Evolutionary conservation across 2,329 filamentous ascomycete genomes (phyloP).

Genomic region (Fusarium irregulare): DNA sequence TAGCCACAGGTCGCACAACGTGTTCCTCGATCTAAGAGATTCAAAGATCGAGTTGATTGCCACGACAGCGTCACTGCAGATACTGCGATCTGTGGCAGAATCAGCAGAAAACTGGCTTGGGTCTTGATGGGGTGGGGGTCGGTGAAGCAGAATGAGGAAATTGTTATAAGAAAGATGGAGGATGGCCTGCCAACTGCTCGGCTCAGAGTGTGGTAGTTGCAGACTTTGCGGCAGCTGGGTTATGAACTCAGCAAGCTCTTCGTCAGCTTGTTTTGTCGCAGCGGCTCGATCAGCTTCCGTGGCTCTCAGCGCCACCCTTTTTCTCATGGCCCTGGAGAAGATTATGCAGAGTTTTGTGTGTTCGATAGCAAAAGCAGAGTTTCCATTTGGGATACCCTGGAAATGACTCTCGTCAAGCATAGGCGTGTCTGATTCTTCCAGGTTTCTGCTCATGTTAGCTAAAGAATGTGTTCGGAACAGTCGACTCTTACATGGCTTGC

Average conservation of each 20-base stretch:
- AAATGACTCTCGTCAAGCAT: slow-evolving; percentile 59
- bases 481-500: slow-evolving; percentile 56
- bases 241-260: slow-evolving; percentile 48
- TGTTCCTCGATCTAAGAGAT: slow-evolving; percentile 39
- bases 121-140: slow-evolving; percentile 42
- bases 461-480: not conserved
- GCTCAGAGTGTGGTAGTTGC: slow-evolving; percentile 35
- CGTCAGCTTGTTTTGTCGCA: slow-evolving; percentile 48
- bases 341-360: slow-evolving; percentile 63
- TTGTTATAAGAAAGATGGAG: slow-evolving; percentile 53
- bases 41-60: slow-evolving; percentile 48
- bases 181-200: slow-evolving; percentile 47
- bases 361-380: slow-evolving; percentile 58
- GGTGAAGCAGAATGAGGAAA: slow-evolving; percentile 51
- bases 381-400: slow-evolving; percentile 54
- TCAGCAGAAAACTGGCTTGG: slow-evolving; percentile 17
- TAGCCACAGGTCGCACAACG: slow-evolving; percentile 46
- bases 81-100: slow-evolving; percentile 43
- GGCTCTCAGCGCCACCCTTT: slow-evolving; percentile 42
- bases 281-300: slow-evolving; percentile 42
- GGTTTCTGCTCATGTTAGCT: slow-evolving; percentile 47
- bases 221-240: slow-evolving; percentile 46
- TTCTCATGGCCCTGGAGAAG: slow-evolving; percentile 54
- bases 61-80: slow-evolving; percentile 48
- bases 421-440: slow-evolving; percentile 63